A percentile compares a stretch with the other conserved stretches of the same genome.
These are phyloP conservation scores for Tolypocladium tropicale DNA, from an alignment of 2,329 filamentous ascomycete species.

Conservation along the genomic window DNA sequence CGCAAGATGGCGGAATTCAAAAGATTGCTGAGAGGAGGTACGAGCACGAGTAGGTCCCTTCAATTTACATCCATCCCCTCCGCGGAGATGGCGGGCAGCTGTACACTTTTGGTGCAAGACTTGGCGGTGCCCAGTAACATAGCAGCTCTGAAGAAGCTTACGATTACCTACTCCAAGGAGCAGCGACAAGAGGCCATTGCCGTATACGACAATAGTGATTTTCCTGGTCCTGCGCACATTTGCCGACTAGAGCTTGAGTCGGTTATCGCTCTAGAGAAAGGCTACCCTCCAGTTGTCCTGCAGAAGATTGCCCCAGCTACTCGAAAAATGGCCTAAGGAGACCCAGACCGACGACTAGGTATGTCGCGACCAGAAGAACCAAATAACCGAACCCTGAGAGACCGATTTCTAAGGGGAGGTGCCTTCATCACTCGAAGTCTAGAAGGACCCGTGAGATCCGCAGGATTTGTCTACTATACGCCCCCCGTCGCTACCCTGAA, in stretches of 20 bases:
- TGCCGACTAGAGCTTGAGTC: neutral
- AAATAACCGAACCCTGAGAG: neutral
- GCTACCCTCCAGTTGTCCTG: neutral
- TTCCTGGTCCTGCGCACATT: neutral
- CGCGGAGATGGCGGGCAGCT: neutral
- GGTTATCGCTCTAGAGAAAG: neutral
- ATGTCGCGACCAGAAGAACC: neutral
- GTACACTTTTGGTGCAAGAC: neutral
- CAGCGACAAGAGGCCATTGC: neutral
- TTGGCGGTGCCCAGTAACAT: neutral
- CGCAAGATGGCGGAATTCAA: too few relatives aligned
- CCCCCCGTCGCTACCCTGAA: neutral
- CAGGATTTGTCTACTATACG: neutral
- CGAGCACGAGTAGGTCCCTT: too few relatives aligned
- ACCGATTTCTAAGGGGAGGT: neutral
- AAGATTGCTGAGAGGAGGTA: too few relatives aligned
- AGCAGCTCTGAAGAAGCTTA: neutral
- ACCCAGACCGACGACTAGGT: neutral
- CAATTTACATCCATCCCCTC: neutral
- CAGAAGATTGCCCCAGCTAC: neutral
- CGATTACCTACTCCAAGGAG: neutral
- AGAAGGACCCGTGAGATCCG: neutral
- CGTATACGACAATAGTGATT: neutral
- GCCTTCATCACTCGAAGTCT: neutral
- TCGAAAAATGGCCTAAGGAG: neutral